Evolutionary conservation across 108 stramenopile species (phyloP), one percentile per base, ranked within the genome.

Genomic region (Schizochytrium sp.): DNA sequence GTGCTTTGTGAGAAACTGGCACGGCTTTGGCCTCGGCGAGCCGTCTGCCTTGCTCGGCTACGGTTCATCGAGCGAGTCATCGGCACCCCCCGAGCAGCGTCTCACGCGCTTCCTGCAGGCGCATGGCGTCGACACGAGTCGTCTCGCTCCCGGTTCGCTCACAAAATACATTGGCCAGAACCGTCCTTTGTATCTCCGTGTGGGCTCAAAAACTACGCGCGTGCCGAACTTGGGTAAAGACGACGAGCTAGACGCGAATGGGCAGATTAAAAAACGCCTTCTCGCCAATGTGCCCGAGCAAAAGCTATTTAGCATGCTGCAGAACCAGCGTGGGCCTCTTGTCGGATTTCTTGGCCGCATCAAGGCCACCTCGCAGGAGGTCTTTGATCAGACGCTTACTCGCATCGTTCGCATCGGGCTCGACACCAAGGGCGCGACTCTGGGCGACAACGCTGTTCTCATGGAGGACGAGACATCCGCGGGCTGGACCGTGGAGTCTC

Each of bases 271-370:
- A 3, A 71, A 72, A 44, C 8, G 44, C 28, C 88, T 71, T 10
- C 88, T 71, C 44, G 88, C 88, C 5, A 71, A 88, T 48, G 88
- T 88, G 25, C 88, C 88, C 6, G 88, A 88, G 44, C 69, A 88
- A 5, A 71, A 88, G 47, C 44, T 88, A 0, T 71, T 88, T 12
- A 19, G 72, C 16, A 45, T 72, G 8, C 28, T 88, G 28, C 88
- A 88, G 69, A 88, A 72, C 28, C 88, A 88, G 28, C 88, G 88
- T 19, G 47, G 47, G 23, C 12, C 41, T 19, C 47, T 88, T 25
- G 88, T 88, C 45, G 88, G 44, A 4, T 88, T 72, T 3, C 25
- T 88, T 29, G 69, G 51, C 16, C 47, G 88, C 12, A 44, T 88
- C 4, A 16, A 25, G 5, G 48, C 25, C 6, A 29, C 34, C 6